A percentile compares a stretch with the other conserved stretches of the same genome.
phyloP scores from a whole-genome alignment of 148 eudicot genomes.

The Silene latifolia region DNA sequence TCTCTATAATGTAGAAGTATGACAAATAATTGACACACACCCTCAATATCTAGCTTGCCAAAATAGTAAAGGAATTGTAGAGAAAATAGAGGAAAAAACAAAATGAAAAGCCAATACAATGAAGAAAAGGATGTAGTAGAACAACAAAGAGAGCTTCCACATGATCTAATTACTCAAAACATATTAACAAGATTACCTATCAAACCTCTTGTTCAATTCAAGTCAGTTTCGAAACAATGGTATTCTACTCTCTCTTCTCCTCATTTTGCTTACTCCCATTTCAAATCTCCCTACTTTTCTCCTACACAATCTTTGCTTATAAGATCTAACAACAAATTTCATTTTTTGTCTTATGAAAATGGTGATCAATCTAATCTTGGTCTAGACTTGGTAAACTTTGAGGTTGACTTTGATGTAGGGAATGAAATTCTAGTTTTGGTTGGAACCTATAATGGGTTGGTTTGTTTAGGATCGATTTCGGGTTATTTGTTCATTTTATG shows the following conservation, averaged over 20 bases:
- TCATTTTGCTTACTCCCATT: conserved; percentile 14
- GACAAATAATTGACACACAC: too few relatives aligned
- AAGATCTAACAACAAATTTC: background rate
- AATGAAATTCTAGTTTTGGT: background rate
- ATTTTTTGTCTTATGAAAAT: background rate
- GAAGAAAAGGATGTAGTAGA: background rate
- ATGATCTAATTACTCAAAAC: conserved; percentile 12
- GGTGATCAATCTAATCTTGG: background rate
- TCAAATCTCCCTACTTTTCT: conserved; percentile 2
- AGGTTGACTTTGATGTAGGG: background rate
- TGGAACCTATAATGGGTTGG: conserved; percentile 17
- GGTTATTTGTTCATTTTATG: background rate
- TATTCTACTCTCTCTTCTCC: conserved; percentile 18
- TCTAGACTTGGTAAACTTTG: background rate
- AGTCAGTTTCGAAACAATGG: conserved; percentile 23
- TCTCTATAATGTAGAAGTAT: too few relatives aligned
- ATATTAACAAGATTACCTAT: conserved; percentile 16
- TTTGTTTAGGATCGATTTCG: conserved; percentile 2
- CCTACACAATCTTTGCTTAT: background rate
- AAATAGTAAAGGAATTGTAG: too few relatives aligned
- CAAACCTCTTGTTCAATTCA: conserved; percentile 5
- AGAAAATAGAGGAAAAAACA: too few relatives aligned
- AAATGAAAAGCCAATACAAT: background rate
- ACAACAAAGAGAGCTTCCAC: background rate
- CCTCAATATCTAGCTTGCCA: too few relatives aligned